Evolutionary conservation across 306 rosid species (phyloP), one percentile per base, ranked within the genome.

Genomic region (Vachellia collinsii): DNA sequence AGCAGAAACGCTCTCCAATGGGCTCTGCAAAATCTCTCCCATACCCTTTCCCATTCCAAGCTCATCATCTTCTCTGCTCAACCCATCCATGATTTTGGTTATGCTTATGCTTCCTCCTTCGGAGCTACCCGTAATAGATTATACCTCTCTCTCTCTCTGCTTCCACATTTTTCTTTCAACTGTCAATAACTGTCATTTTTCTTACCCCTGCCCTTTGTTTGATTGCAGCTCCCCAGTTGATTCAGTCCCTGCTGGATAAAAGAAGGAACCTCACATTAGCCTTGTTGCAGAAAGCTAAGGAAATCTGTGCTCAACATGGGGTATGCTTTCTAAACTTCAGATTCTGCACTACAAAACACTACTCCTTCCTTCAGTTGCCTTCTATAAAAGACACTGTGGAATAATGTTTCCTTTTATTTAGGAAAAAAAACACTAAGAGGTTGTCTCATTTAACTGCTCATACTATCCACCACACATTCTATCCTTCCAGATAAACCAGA

Each of bases 271-370:
- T 42, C 0, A 81, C 86, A 6, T 37, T 68, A 46, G 65, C 77
- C 51, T 53, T 82, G 22, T 77, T 87, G 75, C 80, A 79, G 75
- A 81, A 54, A 61, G 86, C 83, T 59, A 84, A 75, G 79, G 72
- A 66, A 2, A 79, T 76, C 25, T 87, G 84, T 62, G 79, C 83
- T 42, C 67, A 43, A 4, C 77, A 72, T 8, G 86, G 88, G 86
- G 86, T 87, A 76, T 47, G 34, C 10, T 12, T 36, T 2, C 38
- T 14, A 7, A 3, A 3, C 25, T 5, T 5, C 41, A 29, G 34
- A 29, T 29, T 29, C 34, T 29, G 34, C 34, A 29, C 34, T 29
- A 1, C 34, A 29, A 29, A 29, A 29, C 41, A 3, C 41, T 5
- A 38, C 41, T 38, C 41, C 41, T 6, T 6, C 42, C 42, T 38